Evolutionary conservation across 2,329 filamentous ascomycete genomes (phyloP).

Genomic region (Hymenoscyphus salicellus): DNA sequence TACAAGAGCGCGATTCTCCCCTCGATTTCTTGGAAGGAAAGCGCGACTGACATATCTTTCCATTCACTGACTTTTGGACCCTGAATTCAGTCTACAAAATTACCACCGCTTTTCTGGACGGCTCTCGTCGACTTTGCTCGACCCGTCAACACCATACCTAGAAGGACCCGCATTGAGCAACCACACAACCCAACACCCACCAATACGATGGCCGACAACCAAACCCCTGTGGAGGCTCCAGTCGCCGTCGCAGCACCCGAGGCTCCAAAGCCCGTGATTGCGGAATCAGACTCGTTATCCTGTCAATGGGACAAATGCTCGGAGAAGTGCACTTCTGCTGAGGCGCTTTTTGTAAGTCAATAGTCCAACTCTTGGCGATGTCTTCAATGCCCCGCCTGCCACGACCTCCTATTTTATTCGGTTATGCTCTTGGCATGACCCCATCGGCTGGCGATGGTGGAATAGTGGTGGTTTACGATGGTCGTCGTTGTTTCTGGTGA

Average conservation of each 20-base stretch:
- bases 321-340: constrained; percentile 39
- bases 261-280: constrained; percentile 22
- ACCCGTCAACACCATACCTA: not conserved
- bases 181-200: not conserved
- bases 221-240: constrained; percentile 18
- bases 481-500: not conserved
- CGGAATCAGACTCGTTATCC: constrained; percentile 37
- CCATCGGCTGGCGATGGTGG: not conserved
- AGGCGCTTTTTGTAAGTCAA: constrained; percentile 41
- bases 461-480: not conserved
- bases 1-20: constrained; percentile 2
- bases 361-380: not conserved
- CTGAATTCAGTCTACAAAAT: not conserved
- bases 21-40: not conserved
- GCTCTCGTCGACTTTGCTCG: not conserved
- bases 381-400: not conserved
- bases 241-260: constrained; percentile 21
- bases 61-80: not conserved
- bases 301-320: constrained; percentile 43
- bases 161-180: not conserved
- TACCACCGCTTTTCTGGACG: not conserved
- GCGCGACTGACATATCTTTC: constrained; percentile 1
- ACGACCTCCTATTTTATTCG: not conserved
- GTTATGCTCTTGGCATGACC: not conserved
- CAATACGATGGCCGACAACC: constrained; percentile 21